Evolutionary conservation across 495 filamentous ascomycete species (phyloP), one percentile per base, ranked within the genome.

Genomic region (Chaetomium tenue): DNA sequence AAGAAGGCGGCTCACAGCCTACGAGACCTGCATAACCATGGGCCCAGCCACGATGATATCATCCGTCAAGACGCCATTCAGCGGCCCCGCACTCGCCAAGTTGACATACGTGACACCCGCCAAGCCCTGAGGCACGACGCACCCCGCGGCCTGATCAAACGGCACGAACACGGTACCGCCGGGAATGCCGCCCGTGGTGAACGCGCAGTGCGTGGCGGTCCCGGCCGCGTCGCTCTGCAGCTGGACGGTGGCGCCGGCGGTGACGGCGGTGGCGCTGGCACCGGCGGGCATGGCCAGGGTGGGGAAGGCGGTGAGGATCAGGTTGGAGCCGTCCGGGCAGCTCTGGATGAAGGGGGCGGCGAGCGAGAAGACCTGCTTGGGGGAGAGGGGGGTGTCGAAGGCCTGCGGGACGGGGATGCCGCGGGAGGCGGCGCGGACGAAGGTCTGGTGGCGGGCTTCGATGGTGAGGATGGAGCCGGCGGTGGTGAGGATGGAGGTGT

Each of bases 301-400:
- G 3, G 86, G 84, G 81, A 87, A 86, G 20, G 84, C 75, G 8
- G 72, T 77, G 40, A 88, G 73, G 65, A 79, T 77, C n/a, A 88
- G 77, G 71, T 83, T 81, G 68, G 78, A 80, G 58, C 82, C 85
- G 18, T 72, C 72, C 9, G 86, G 86, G 77, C 86, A 88, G 47
- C 78, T 80, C 53, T 68, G 62, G 75, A 88, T 87, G 78, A 88
- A 88, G 39, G 80, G 78, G n/a, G 84, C 81, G 60, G 85, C 86
- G 56, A 88, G 77, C 16, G 86, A 86, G 74, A 87, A 87, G 70
- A 88, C 79, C 53, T 81, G 79, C 63, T 81, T 79, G 64, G 83
- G 79, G 55, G 81, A 78, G 12, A 88, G 79, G 13, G 86, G 76
- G 6, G 80, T 81, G 73, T 88, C 86, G 66, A 88, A 87, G 42